Evolutionary conservation across 805 yeast species (phyloP), one percentile per base, ranked within the genome.

Genomic region (Lipomyces orientalis): DNA sequence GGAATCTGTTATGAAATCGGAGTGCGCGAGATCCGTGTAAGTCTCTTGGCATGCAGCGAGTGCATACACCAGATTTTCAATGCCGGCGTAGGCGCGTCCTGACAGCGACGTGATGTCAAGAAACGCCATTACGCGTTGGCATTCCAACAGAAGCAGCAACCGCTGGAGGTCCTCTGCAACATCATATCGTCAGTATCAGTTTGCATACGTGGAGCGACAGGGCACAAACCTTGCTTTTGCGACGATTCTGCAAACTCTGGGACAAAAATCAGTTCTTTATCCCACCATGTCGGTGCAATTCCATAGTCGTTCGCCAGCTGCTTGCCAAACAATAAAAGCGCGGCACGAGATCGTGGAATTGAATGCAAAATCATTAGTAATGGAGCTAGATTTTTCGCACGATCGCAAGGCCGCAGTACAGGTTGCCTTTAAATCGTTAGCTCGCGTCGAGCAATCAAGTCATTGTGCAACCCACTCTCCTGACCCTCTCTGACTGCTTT

Each of bases 91-190:
- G 1, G 77, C 70, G 14, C 79, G 66, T 22, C 60, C 54, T 0
- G 79, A 71, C 22, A 58, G 65, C 19, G 75, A 77, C 6, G 56
- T 14, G 35, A 33, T 22, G 39, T 76, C 77, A 34, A 78, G 62
- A 65, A 73, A 76, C 2, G 80, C 79, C 67, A 76, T 69, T 14
- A 74, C 56, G 16, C 78, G 66, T 60, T 77, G 80, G 1, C 69
- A 54, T 62, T 77, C 79, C 7, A 73, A 66, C 22, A 73, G 66
- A 10, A 73, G 51, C 29, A 73, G 59, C 56, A 67, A n/a, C 52
- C 51, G 57, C 19, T 31, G 61, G 46, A 58, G 46, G 60, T 22
- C 58, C 16, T 67, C 64, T 60, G 34, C 43, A 9, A 25, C 3
- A 19, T 19, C 31, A n/a, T n/a, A n/a, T 8, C 16, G 29, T 43